Evolutionary conservation across 2,329 filamentous ascomycete species (phyloP), one percentile per base, ranked within the genome.

Genomic region (Microcyclospora tardicrescens): DNA sequence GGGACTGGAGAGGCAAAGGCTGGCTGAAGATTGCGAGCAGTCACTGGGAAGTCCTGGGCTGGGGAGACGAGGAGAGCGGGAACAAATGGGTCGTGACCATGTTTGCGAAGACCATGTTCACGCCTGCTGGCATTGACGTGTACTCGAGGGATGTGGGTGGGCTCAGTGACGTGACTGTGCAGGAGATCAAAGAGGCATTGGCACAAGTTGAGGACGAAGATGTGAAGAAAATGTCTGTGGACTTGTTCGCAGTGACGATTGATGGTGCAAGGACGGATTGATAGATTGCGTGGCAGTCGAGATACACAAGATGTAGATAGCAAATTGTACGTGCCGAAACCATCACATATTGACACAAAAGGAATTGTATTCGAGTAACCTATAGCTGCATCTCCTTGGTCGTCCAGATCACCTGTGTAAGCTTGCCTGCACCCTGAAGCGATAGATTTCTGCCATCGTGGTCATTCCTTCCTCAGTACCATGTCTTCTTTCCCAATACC

Each of bases 81-180:
- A 58, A 56, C 71, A 49, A 63, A 28, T 93, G 83, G 82, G 76
- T 74, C 1, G 82, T 93, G 11, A 93, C 83, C 4, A 89, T 80
- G 69, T 93, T 93, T 59, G 78, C 79, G 45, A 79, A 82, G 53
- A 93, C 83, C 16, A 49, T 87, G 33, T 93, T 93, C 50, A 91
- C 84, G 6, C 80, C 81, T 45, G 82, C 84, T 40, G 85, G 85
- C 0, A 53, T 93, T 24, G 85, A 93, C 61, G 61, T 93, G 9
- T 91, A 89, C 59, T 77, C 75, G 34, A 69, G 81, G 49, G 66
- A 70, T 12, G 69, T 62, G 37, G 71, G 69, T 44, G 81, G 81
- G 0, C 46, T 84, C 45, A 71, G 67, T 39, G 62, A 71, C 40
- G 69, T 65, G 54, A 73, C 76, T 38, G 67, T 77, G 30, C 62